Evolutionary conservation across 371 early-diverging fungal genomes (phyloP).

Genomic region (Rhizopus sp.): DNA sequence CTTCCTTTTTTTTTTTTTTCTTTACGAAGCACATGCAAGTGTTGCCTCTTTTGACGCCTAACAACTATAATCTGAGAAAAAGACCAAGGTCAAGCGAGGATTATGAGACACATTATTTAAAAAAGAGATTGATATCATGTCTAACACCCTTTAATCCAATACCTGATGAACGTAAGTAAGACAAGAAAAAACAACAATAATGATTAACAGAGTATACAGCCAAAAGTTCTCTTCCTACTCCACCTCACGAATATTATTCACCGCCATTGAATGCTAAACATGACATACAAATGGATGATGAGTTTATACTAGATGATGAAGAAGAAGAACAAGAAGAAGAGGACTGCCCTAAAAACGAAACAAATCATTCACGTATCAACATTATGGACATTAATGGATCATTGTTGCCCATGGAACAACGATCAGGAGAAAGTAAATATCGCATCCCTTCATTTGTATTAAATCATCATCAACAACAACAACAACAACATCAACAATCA

Average conservation of each 20-base stretch:
- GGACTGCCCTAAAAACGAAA: not conserved
- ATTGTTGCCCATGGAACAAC: slow-evolving; percentile 33
- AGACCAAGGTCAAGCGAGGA: slow-evolving; percentile 19
- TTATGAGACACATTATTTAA: slow-evolving; percentile 20
- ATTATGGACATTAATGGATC: slow-evolving; percentile 26
- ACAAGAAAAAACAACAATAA: slow-evolving; percentile 1
- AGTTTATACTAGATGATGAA: not conserved
- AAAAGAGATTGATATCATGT: slow-evolving; percentile 23
- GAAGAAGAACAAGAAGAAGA: not conserved
- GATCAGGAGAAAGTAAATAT: slow-evolving; percentile 28
- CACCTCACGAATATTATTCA: not conserved
- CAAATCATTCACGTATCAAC: slow-evolving; percentile 9
- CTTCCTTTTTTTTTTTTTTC: not conserved
- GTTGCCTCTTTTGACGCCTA: slow-evolving; percentile 20
- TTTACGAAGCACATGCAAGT: slow-evolving; percentile 15
- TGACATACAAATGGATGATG: not conserved
- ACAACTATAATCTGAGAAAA: slow-evolving; percentile 16
- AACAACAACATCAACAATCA: not conserved
- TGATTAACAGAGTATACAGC: not conserved
- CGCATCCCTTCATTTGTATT: slow-evolving; percentile 42
- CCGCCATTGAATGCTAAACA: not conserved
- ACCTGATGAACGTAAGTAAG: not conserved
- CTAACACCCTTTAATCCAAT: not conserved
- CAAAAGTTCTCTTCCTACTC: not conserved
- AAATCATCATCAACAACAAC: not conserved